phyloP scores from a whole-genome alignment of 495 filamentous ascomycete species.

The Cladorrhinum samala region DNA sequence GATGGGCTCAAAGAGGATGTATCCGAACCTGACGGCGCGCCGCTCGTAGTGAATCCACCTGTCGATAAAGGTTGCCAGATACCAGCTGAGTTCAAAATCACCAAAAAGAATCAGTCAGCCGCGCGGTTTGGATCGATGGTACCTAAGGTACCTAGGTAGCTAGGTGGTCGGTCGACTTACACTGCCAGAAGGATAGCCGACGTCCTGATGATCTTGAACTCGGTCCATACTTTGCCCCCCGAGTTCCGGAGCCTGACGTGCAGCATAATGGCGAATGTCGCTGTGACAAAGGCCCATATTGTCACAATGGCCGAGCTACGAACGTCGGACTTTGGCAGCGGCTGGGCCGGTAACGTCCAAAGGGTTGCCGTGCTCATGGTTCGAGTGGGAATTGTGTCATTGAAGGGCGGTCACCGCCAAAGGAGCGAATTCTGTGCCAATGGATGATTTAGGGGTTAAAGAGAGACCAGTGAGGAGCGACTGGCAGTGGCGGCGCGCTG shows the following conservation, averaged over 20 bases:
- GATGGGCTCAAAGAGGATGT: slow-evolving; percentile 8
- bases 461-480: too few species aligned
- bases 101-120: too few species aligned
- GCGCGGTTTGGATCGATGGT: too few species aligned
- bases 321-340: too few species aligned
- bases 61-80: neutral
- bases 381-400: too few species aligned
- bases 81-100: too few species aligned
- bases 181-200: neutral
- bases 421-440: too few species aligned
- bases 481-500: too few species aligned
- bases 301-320: neutral
- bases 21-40: slow-evolving; percentile 4
- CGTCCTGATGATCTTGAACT: slow-evolving; percentile 1
- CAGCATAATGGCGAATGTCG: neutral
- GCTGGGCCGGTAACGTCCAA: slow-evolving; percentile 2
- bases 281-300: neutral
- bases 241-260: neutral
- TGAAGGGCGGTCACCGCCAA: too few species aligned
- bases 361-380: neutral
- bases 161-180: too few species aligned
- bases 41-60: neutral
- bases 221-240: neutral
- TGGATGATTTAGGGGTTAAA: too few species aligned
- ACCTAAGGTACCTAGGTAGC: too few species aligned